phyloP scores from a whole-genome alignment of 768 basidiomycete genomes.

The Boletus eberwhitei region DNA sequence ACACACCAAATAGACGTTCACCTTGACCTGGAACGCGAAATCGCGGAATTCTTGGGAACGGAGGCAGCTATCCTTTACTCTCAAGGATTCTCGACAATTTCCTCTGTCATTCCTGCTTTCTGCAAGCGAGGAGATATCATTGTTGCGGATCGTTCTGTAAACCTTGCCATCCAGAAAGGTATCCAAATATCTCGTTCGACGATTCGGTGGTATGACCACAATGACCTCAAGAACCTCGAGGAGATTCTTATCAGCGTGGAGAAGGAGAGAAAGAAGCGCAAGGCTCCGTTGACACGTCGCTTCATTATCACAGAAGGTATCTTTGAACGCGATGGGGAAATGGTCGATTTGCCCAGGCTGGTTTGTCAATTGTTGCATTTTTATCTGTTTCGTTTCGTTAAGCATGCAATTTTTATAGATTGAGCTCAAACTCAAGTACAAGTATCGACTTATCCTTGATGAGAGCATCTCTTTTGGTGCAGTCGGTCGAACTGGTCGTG shows the following conservation, averaged over 20 bases:
- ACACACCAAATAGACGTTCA: constrained; percentile 70
- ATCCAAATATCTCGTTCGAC: constrained; percentile 90
- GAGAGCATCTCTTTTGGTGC: constrained; percentile 93
- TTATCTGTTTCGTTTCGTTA: not conserved
- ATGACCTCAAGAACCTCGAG: constrained; percentile 88
- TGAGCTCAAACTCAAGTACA: constrained; percentile 92
- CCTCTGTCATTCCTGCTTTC: constrained; percentile 95
- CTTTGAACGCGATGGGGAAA: constrained; percentile 90
- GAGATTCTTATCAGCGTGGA: constrained; percentile 79
- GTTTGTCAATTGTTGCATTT: constrained; percentile 43
- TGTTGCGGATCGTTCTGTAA: constrained; percentile 96
- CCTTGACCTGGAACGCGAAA: constrained; percentile 80
- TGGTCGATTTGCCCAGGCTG: constrained; percentile 89
- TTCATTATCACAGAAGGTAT: constrained; percentile 98
- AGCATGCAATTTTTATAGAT: constrained; percentile 49
- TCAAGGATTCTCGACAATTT: constrained; percentile 87
- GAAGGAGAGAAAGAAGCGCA: constrained; percentile 85
- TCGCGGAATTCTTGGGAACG: constrained; percentile 87
- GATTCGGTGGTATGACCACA: constrained; percentile 95
- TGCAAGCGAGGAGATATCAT: constrained; percentile 97
- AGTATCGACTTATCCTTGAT: constrained; percentile 92
- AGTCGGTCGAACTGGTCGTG: constrained; percentile 90
- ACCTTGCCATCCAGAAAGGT: constrained; percentile 94
- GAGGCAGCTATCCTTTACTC: constrained; percentile 91
- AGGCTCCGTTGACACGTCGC: constrained; percentile 75